Evolutionary conservation across 495 filamentous ascomycete genomes (phyloP), one percentile per base, ranked within the genome.

Genomic region (Aspergillus bertholletiae): DNA sequence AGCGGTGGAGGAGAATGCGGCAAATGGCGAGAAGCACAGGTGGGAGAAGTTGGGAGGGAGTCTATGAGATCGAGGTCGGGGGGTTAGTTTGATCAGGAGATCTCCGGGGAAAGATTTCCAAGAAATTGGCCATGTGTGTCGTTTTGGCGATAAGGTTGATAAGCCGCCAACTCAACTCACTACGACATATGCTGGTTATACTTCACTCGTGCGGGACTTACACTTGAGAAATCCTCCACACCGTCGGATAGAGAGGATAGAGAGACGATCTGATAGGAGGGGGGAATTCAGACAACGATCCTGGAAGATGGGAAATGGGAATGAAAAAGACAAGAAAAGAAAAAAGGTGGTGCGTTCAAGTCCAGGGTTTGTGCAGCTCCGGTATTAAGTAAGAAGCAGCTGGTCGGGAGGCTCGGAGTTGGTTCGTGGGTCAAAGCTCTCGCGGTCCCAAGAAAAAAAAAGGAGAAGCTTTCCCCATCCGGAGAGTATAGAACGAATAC

Each of bases 121-220:
- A n/a, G n/a, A 43, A 43, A 22, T 43, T 43, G 44, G 44, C 44
- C 49, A 28, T 32, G 34, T 41, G 32, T 27, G 30, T 49, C 30
- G 30, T 40, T 51, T 51, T 40, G 49, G n/a, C 27, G 47, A 49
- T 46, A 46, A 30, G 44, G 23, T 49, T 32, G 46, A 49, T 49
- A 49, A 49, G 46, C 46, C 21, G 15, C 39, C n/a, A 46, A n/a
- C n/a, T n/a, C n/a, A n/a, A n/a, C n/a, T n/a, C n/a, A n/a, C n/a
- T n/a, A n/a, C n/a, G n/a, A n/a, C n/a, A n/a, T n/a, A n/a, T n/a
- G n/a, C n/a, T n/a, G n/a, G n/a, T n/a, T n/a, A n/a, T n/a, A n/a
- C n/a, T n/a, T n/a, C n/a, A n/a, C n/a, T n/a, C n/a, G n/a, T n/a
- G n/a, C n/a, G n/a, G n/a, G n/a, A n/a, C n/a, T n/a, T n/a, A n/a